Evolutionary conservation across 2,329 filamentous ascomycete species (phyloP).

Genomic region (Biscogniauxia mediterranea): DNA sequence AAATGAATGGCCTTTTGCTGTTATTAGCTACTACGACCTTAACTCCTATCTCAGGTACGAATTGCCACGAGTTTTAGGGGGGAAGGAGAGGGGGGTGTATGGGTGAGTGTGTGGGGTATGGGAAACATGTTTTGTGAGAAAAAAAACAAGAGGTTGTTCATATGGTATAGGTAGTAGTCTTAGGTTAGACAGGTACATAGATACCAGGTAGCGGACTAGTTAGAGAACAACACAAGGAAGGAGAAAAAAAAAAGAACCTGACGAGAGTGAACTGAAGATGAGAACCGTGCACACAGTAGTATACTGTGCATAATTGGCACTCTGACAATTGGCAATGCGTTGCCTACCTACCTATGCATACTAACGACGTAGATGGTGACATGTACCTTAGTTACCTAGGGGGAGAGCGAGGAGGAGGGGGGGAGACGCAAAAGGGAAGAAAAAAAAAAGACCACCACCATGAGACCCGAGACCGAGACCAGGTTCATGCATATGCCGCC

Average conservation of each 20-base stretch:
- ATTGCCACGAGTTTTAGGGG: no score
- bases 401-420: no score
- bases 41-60: no score
- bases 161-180: no score
- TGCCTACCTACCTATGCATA: not conserved
- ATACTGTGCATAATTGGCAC: not conserved
- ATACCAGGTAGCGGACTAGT: no score
- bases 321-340: not conserved
- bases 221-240: no score
- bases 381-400: not conserved
- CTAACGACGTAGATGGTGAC: not conserved
- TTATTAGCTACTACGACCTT: no score
- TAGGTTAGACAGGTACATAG: no score
- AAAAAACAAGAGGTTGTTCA: not conserved
- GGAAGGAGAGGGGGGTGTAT: no score
- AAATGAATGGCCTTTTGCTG: no score
- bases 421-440: not conserved
- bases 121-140: not conserved
- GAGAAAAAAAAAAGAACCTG: no score
- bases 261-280: not conserved
- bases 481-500: not conserved
- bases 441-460: not conserved
- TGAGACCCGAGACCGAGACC: not conserved
- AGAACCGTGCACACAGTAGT: not conserved
- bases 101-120: no score